phyloP scores from a whole-genome alignment of 2,329 filamentous ascomycete genomes.

The Aureobasidium leucospermi region DNA sequence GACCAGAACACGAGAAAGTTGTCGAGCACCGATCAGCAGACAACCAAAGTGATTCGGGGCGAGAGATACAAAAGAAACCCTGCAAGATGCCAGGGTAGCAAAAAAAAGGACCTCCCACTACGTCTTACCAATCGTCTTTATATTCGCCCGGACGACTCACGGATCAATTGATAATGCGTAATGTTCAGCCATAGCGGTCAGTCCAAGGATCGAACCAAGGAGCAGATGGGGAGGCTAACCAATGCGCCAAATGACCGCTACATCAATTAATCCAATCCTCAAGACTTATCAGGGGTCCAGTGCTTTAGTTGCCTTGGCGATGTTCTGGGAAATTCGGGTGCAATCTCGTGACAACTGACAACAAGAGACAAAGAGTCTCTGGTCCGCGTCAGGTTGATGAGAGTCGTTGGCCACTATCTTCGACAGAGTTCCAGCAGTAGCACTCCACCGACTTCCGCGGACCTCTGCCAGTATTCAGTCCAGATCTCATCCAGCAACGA shows the following conservation, averaged over 20 bases:
- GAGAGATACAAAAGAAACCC: background rate
- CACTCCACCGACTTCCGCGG: no score
- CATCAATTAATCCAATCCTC: background rate
- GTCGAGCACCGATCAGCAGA: no score
- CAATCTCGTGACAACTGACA: background rate
- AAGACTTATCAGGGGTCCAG: background rate
- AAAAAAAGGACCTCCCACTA: conserved; percentile 3
- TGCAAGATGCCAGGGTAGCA: background rate
- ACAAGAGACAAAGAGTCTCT: background rate
- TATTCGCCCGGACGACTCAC: no score
- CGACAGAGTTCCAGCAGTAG: background rate
- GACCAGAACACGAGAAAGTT: no score
- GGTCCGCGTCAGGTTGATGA: no score
- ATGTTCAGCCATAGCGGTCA: background rate
- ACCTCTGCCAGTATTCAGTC: no score
- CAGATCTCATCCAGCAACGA: no score
- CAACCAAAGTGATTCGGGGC: no score
- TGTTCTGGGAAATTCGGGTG: background rate
- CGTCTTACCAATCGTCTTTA: background rate
- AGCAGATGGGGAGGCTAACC: background rate
- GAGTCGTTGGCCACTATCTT: background rate
- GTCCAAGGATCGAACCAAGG: conserved; percentile 2
- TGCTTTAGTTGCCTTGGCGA: background rate
- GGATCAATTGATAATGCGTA: background rate
- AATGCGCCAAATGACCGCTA: conserved; percentile 3